phyloP scores from a whole-genome alignment of 805 yeast genomes.

The Candida odintsovae region DNA sequence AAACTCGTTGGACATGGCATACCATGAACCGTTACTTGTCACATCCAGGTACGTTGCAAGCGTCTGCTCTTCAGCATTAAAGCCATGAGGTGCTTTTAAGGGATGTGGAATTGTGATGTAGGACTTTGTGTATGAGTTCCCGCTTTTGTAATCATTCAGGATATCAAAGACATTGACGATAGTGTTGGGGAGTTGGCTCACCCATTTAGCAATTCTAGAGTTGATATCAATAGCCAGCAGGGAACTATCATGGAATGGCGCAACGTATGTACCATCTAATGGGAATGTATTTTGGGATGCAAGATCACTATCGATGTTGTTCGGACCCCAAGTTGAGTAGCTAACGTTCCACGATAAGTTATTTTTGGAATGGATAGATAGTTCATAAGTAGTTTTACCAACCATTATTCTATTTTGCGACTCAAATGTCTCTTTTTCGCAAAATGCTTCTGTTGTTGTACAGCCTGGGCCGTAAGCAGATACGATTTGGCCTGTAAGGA shows the following conservation, averaged over 20 bases:
- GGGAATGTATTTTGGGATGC: constrained; percentile 47
- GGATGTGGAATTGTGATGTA: constrained; percentile 65
- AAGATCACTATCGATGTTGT: constrained; percentile 60
- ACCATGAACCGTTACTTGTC: constrained; percentile 67
- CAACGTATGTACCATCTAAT: constrained; percentile 67
- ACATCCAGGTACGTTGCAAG: constrained; percentile 62
- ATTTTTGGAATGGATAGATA: constrained; percentile 69
- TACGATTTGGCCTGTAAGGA: constrained; percentile 66
- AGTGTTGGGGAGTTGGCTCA: constrained; percentile 62
- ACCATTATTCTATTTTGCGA: constrained; percentile 41
- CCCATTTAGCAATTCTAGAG: constrained; percentile 76
- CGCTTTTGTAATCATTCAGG: constrained; percentile 27
- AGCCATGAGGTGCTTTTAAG: constrained; percentile 29
- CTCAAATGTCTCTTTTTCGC: constrained; percentile 11
- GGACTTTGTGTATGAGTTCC: constrained; percentile 19
- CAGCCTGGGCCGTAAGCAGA: constrained; percentile 55
- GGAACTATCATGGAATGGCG: constrained; percentile 80
- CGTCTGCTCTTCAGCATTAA: constrained; percentile 14
- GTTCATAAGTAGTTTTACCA: constrained; percentile 69
- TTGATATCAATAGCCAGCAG: constrained; percentile 68
- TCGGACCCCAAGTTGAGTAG: constrained; percentile 88
- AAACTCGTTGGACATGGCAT: constrained; percentile 70
- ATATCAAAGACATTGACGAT: constrained; percentile 80
- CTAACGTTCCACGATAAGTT: constrained; percentile 80
- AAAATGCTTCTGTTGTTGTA: constrained; percentile 4